phyloP scores from a whole-genome alignment of 2,329 filamentous ascomycete species.

The Phialophora chinensis region DNA sequence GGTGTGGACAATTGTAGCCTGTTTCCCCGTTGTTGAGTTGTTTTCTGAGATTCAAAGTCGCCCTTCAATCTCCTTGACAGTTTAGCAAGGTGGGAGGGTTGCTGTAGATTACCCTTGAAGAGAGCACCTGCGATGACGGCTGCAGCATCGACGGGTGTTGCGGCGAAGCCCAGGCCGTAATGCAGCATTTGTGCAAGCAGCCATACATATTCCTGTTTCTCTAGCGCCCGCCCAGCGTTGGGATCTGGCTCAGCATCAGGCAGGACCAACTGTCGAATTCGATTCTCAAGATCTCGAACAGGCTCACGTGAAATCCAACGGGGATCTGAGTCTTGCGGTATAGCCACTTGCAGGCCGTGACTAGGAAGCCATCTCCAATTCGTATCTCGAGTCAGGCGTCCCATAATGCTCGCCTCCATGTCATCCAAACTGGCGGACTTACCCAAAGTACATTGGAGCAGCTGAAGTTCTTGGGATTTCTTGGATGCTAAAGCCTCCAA shows the following conservation, averaged over 20 bases:
- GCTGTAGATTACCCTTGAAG: not conserved
- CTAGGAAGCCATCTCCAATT: conserved; percentile 12
- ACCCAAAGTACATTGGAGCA: not conserved
- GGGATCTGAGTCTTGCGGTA: conserved; percentile 4
- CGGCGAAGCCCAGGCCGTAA: conserved; percentile 8
- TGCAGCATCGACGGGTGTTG: conserved; percentile 6
- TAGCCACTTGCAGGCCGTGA: conserved; percentile 12
- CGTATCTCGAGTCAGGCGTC: not conserved
- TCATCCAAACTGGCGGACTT: not conserved
- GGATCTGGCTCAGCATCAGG: conserved; percentile 8
- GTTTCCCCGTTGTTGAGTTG: not conserved
- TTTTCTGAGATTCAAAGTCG: not conserved
- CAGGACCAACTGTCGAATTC: conserved; percentile 3
- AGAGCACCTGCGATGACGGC: conserved; percentile 5
- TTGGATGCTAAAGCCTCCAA: not conserved
- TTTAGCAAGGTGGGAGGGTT: not conserved
- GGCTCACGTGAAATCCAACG: conserved; percentile 10
- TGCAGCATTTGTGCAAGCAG: conserved; percentile 14
- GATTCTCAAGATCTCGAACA: conserved; percentile 1
- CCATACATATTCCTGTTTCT: conserved; percentile 14
- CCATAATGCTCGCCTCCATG: not conserved
- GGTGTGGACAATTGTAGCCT: not conserved
- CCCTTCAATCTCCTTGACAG: not conserved
- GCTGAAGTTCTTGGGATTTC: not conserved
- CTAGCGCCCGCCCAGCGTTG: conserved; percentile 2